Evolutionary conservation across 1,284 basidiomycete species (phyloP).

Genomic region (Phaffia rhodozyma): DNA sequence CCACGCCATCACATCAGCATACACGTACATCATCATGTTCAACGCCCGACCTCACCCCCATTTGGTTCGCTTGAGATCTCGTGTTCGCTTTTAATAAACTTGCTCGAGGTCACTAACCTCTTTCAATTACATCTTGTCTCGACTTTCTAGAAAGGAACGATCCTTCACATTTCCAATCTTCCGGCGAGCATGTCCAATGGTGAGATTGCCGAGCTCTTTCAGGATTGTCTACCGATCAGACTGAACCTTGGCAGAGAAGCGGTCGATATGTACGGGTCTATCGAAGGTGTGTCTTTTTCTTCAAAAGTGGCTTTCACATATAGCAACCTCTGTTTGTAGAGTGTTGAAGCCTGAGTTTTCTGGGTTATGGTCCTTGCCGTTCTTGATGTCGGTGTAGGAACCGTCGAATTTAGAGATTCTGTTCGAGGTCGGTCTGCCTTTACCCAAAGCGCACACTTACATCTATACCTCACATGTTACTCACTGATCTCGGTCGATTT

Average conservation of each 20-base stretch:
- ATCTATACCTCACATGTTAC: not conserved
- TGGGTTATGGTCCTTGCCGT: not conserved
- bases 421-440: not conserved
- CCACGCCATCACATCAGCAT: not conserved
- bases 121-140: not conserved
- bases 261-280: not conserved
- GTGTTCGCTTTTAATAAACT: not conserved
- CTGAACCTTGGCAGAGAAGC: conserved; percentile 3
- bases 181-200: not conserved
- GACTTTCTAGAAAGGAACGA: not conserved
- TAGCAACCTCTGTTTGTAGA: too few species aligned
- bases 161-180: conserved; percentile 9
- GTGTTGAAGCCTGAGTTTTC: not conserved
- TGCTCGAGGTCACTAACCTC: not conserved
- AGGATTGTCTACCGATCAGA: conserved; percentile 13
- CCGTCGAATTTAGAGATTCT: conserved; percentile 6
- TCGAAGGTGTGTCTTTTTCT: not conserved
- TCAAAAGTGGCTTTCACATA: too few species aligned
- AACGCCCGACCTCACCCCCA: not conserved
- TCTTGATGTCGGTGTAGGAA: not conserved
- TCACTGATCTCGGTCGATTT: not conserved
- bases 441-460: not conserved
- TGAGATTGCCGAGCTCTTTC: conserved; percentile 12
- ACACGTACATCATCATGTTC: too few species aligned
- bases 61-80: not conserved